Evolutionary conservation across 179 eudicot species (phyloP).

Genomic region (Actinidia arguta): DNA sequence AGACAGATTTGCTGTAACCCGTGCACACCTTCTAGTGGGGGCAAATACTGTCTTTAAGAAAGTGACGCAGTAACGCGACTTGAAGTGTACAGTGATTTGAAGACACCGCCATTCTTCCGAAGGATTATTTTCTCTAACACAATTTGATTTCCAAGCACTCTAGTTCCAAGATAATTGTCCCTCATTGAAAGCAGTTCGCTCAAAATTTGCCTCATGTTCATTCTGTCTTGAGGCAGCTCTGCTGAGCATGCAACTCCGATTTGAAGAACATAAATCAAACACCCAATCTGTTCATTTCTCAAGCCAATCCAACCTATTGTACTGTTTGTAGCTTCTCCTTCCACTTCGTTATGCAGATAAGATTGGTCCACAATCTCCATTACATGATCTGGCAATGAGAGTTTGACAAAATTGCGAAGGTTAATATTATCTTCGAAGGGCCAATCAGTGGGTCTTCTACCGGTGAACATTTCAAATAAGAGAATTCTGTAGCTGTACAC

Average conservation of each 20-base stretch:
- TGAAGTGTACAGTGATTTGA: too few relatives aligned
- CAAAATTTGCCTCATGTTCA: constrained; percentile 21
- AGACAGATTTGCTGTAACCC: too few relatives aligned
- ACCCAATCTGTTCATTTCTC: constrained; percentile 1
- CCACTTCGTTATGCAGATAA: not conserved
- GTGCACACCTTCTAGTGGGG: too few relatives aligned
- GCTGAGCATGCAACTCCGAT: constrained; percentile 26
- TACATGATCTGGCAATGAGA: not conserved
- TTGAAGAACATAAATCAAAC: constrained; percentile 11
- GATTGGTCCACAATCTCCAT: not conserved
- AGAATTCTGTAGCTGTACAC: too few relatives aligned
- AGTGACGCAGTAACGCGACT: too few relatives aligned
- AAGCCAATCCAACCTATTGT: not conserved
- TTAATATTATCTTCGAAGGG: too few relatives aligned
- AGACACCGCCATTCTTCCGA: too few relatives aligned
- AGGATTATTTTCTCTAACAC: too few relatives aligned
- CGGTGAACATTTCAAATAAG: too few relatives aligned
- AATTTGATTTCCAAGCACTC: not conserved
- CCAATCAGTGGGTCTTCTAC: too few relatives aligned
- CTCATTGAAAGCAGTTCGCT: constrained; percentile 16
- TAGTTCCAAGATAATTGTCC: not conserved
- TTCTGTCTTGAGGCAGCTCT: constrained; percentile 20
- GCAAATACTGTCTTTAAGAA: too few relatives aligned
- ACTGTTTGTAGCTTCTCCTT: not conserved
- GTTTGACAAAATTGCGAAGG: not conserved